Evolutionary conservation across 164 flowering plant species (phyloP).

Genomic region (Echeveria elegans): DNA sequence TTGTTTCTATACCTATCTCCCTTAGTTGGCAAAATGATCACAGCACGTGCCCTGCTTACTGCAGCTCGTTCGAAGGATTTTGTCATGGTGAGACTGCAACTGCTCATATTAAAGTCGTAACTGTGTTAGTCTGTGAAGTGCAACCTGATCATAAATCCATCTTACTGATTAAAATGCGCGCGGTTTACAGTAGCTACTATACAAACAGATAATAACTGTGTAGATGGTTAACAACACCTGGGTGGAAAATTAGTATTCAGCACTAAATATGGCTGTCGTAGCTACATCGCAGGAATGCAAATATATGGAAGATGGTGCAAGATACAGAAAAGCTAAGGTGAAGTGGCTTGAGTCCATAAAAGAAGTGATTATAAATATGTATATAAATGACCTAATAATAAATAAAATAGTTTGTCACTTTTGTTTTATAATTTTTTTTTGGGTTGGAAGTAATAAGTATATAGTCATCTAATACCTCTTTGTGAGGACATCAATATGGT

Average conservation of each 20-base stretch:
- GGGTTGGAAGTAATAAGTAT: background rate
- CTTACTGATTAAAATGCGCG: background rate
- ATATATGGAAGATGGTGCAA: too few relatives aligned
- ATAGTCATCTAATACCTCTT: slow-evolving; percentile 48
- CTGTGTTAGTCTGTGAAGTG: background rate
- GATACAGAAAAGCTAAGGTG: too few relatives aligned
- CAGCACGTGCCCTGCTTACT: slow-evolving; percentile 79
- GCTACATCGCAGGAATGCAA: too few relatives aligned
- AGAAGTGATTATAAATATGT: too few relatives aligned
- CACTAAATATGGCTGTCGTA: too few relatives aligned
- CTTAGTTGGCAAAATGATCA: slow-evolving; percentile 83
- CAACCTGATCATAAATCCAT: background rate
- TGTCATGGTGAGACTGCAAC: slow-evolving; percentile 91
- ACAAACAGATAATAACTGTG: background rate
- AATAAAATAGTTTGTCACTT: background rate
- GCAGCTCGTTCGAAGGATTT: slow-evolving; percentile 99
- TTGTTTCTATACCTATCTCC: slow-evolving; percentile 57
- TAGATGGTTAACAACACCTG: background rate
- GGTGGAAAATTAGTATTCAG: too few relatives aligned
- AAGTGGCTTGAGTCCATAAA: too few relatives aligned
- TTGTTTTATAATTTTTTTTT: background rate
- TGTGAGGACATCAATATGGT: slow-evolving; percentile 79
- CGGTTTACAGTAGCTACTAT: background rate
- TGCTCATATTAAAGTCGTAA: slow-evolving; percentile 19
- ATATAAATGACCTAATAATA: too few relatives aligned